Base-by-base conservation (phyloP, 495 filamentous ascomycete species). In the Penicillium malachiteum region DNA sequence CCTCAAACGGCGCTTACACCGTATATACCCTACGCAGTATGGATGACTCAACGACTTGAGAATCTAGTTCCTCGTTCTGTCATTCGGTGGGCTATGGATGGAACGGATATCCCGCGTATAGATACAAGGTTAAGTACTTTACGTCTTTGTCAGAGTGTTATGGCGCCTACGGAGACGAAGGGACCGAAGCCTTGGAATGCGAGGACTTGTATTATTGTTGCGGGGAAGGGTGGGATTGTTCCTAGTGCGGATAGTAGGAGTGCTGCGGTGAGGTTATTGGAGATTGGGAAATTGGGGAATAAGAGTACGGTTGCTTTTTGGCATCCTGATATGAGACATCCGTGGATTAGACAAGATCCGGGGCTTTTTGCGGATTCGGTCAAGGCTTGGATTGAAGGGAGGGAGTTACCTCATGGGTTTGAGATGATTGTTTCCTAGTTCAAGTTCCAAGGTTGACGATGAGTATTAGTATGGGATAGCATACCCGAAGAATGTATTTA, bases 21-120 rank as follows among this genome's bases (percentile, higher is more conserved):
- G 14, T 51, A 37, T 8, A 11, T 51, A 1, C 55, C 48, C n/a
- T 57, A 57, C 48, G 52, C 34, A 17, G 52, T 35, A n/a, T 54
- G 42, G 52, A 17, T 37, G 1, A 54, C 54, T 50, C 41, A 14
- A 9, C 50, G 50, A 1, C 31, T 54, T 18, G 56, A 58, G 37
- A 58, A 58, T 16, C 39, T 45, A 21, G 34, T 54, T 35, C 37
- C 44, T 9, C 43, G 50, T 1, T 16, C 56, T 4, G 21, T 33
- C 3, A 45, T 58, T 26, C 21, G 53, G 16, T 56, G 53, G 58
- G 32, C 47, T n/a, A 56, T 56, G 58, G 58, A 60, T 44, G 58
- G 58, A 8, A 42, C 54, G 9, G 53, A 52, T 45, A 21, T 56
- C 12, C 33, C 48, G 7, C 54, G 39, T 7, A 53, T 33, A 7